Percentiles rank a stretch among this genome's conserved stretches.
These are phyloP conservation scores for Penicillium sp. DNA, from an alignment of 2,329 filamentous ascomycete genomes.

Conservation along the genomic window DNA sequence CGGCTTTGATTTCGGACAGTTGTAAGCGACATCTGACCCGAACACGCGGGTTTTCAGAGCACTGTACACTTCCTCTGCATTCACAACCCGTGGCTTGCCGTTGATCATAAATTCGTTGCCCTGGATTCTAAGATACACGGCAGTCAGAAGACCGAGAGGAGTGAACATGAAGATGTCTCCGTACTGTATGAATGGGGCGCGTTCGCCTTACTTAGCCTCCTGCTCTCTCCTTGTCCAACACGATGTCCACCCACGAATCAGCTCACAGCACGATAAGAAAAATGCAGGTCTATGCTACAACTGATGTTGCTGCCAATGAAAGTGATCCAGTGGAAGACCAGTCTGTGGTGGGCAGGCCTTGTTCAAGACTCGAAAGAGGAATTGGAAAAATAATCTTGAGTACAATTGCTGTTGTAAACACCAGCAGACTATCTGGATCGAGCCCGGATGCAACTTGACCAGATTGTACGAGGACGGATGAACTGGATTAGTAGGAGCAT, in stretches of 20 bases:
- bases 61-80: constrained; percentile 83
- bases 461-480: too few species aligned
- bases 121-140: constrained; percentile 71
- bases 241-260: constrained; percentile 48
- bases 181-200: constrained; percentile 49
- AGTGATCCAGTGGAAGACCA: constrained; percentile 73
- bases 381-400: too few species aligned
- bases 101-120: constrained; percentile 94
- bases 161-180: constrained; percentile 89
- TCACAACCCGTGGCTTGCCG: constrained; percentile 82
- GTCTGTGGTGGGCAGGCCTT: too few species aligned
- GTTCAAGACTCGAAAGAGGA: too few species aligned
- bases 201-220: neutral
- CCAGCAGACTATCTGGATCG: too few species aligned
- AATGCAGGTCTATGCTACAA: constrained; percentile 58
- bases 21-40: constrained; percentile 80
- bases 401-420: too few species aligned
- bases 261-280: constrained; percentile 65
- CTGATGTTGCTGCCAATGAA: constrained; percentile 41
- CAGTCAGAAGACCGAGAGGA: constrained; percentile 80
- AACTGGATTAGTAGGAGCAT: too few species aligned
- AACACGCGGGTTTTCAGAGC: constrained; percentile 68
- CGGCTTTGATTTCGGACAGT: constrained; percentile 83
- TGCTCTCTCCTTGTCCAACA: neutral
- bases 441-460: too few species aligned